A percentile compares a stretch with the other conserved stretches of the same genome.
Evolutionary conservation across 768 basidiomycete genomes (phyloP).

Genomic region (Trametes punicea): DNA sequence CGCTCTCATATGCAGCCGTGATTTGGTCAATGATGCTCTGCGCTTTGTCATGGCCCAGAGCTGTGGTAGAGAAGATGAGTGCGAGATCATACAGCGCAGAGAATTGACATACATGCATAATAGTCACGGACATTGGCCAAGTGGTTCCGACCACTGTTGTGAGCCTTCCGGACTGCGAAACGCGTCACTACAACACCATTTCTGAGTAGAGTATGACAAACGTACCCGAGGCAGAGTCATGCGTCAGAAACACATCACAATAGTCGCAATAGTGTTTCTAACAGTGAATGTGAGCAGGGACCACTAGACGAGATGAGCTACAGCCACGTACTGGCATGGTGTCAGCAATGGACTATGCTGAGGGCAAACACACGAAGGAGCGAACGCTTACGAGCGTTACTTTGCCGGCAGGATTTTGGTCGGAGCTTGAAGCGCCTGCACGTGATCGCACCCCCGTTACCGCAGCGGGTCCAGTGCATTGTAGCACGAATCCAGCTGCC

Average conservation of each 20-base stretch:
- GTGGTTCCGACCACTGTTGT: constrained; percentile 97
- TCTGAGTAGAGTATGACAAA: constrained; percentile 31
- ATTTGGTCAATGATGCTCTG: constrained; percentile 99
- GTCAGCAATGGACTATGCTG: constrained; percentile 18
- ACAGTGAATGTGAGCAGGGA: constrained; percentile 8
- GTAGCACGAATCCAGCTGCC: not conserved
- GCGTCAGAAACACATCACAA: constrained; percentile 91
- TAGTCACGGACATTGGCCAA: constrained; percentile 95
- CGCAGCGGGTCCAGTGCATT: constrained; percentile 9
- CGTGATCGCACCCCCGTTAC: constrained; percentile 1
- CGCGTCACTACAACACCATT: constrained; percentile 3
- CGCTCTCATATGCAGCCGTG: constrained; percentile 86
- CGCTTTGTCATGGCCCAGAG: constrained; percentile 93
- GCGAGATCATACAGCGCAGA: not conserved
- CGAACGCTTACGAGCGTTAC: not conserved
- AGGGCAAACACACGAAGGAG: not conserved
- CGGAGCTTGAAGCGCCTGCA: constrained; percentile 20
- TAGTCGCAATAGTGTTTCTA: constrained; percentile 95
- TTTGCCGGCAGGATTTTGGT: not conserved
- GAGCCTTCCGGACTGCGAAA: constrained; percentile 86
- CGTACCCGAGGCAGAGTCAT: constrained; percentile 89
- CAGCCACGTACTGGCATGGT: constrained; percentile 62
- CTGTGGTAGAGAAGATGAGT: constrained; percentile 36
- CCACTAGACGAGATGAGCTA: not conserved
- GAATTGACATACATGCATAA: constrained; percentile 72